Conservation (phyloP, 2,329 filamentous ascomycete genomes). For the Calonectria multiphialidica region DNA sequence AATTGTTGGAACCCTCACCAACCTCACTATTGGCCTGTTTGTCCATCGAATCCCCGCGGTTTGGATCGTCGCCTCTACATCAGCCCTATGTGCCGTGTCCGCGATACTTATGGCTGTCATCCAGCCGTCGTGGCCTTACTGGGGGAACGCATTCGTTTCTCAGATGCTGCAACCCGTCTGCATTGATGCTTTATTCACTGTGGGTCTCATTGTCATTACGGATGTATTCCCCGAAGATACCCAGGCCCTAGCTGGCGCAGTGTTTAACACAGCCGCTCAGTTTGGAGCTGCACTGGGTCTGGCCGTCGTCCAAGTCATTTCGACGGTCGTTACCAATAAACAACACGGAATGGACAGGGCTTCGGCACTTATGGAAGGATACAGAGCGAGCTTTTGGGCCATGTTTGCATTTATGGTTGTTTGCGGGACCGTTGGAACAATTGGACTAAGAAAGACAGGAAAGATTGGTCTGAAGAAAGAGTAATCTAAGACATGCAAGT, state of each 20-base stretch:
- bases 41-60: conserved; percentile 55
- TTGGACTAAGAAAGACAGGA: conserved; percentile 55
- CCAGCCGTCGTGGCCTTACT: conserved; percentile 62
- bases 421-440: conserved; percentile 50
- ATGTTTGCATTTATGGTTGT: conserved; percentile 58
- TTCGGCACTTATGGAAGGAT: conserved; percentile 57
- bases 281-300: conserved; percentile 68
- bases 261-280: conserved; percentile 70
- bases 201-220: conserved; percentile 66
- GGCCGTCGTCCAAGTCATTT: conserved; percentile 60
- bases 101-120: conserved; percentile 69
- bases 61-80: conserved; percentile 54
- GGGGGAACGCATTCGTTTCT: conserved; percentile 59
- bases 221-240: conserved; percentile 65
- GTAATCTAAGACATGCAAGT: not conserved
- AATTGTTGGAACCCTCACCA: conserved; percentile 56
- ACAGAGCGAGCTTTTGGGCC: conserved; percentile 61
- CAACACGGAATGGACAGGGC: conserved; percentile 36
- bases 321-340: conserved; percentile 50
- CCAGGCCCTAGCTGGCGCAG: conserved; percentile 69
- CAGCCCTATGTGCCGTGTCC: conserved; percentile 56
- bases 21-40: conserved; percentile 58
- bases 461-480: conserved; percentile 59
- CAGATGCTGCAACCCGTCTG: conserved; percentile 54
- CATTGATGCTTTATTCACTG: conserved; percentile 62